phyloP scores from a whole-genome alignment of 176 grass and related monocot genomes.

The Juncus inflexus region DNA sequence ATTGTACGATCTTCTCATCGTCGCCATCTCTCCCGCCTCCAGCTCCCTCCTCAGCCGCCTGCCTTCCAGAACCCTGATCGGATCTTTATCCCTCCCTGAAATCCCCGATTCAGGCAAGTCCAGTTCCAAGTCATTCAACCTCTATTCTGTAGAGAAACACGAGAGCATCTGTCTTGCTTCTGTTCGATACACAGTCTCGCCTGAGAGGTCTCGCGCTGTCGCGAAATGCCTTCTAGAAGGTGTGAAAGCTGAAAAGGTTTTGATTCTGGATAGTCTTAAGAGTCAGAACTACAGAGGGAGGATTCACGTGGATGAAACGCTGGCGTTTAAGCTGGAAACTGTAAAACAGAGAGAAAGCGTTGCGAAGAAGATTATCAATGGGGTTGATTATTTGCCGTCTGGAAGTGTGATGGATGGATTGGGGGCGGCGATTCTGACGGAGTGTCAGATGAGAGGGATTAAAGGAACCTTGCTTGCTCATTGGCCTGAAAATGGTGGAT shows the following conservation, averaged over 20 bases:
- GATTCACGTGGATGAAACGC: conserved; percentile 41
- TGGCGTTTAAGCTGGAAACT: conserved; percentile 92
- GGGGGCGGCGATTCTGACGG: conserved; percentile 56
- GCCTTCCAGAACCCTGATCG: conserved; percentile 38
- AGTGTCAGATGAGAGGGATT: conserved; percentile 70
- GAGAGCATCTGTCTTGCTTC: conserved; percentile 45
- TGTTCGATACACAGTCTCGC: conserved; percentile 34
- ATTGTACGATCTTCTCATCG: conserved; percentile 35
- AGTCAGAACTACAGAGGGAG: neutral
- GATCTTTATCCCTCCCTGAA: conserved; percentile 62
- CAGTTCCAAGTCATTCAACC: conserved; percentile 44
- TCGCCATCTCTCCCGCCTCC: conserved; percentile 60
- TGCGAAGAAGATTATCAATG: conserved; percentile 35
- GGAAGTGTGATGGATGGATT: conserved; percentile 84
- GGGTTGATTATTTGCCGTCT: conserved; percentile 48
- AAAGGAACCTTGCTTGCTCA: conserved; percentile 72
- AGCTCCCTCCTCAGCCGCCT: conserved; percentile 45
- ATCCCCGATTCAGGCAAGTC: conserved; percentile 35
- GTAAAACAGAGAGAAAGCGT: conserved; percentile 32
- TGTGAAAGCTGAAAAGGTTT: neutral
- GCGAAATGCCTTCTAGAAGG: too few species aligned
- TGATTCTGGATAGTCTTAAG: conserved; percentile 47
- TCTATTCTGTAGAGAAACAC: conserved; percentile 38
- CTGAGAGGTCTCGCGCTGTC: conserved; percentile 16
- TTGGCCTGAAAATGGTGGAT: conserved; percentile 54